Percentiles rank a stretch among this genome's conserved stretches.
Conservation (phyloP, 306 rosid species). For the Corylus avellana region DNA sequence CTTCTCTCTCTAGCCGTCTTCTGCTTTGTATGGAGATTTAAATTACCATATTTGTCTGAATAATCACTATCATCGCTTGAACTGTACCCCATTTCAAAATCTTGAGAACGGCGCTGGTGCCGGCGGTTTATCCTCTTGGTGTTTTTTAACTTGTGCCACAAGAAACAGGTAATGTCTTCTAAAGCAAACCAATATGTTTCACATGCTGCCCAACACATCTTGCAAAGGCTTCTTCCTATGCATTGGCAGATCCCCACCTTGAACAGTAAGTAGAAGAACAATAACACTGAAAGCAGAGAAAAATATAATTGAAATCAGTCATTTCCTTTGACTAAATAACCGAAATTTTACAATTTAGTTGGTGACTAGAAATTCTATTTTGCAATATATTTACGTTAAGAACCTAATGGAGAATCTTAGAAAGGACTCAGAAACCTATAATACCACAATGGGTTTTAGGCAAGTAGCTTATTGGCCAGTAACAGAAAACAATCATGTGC, state of each 20-base stretch:
- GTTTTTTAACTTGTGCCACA: conserved; percentile 48
- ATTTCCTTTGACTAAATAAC: background rate
- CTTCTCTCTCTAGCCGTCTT: conserved; percentile 23
- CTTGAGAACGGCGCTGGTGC: conserved; percentile 26
- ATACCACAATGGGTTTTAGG: background rate
- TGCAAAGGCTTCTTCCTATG: conserved; percentile 50
- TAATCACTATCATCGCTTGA: conserved; percentile 30
- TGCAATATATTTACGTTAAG: background rate
- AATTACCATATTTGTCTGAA: conserved; percentile 1
- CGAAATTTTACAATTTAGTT: background rate
- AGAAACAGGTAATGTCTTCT: conserved; percentile 37
- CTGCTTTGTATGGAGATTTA: conserved; percentile 19
- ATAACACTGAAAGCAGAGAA: conserved; percentile 36
- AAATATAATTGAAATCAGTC: background rate
- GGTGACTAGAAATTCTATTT: background rate
- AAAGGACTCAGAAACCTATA: background rate
- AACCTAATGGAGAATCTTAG: background rate
- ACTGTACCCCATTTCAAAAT: conserved; percentile 42
- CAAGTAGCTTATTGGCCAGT: background rate
- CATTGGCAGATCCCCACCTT: conserved; percentile 56
- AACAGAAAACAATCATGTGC: no score
- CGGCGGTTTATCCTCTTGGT: conserved; percentile 43
- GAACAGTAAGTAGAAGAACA: conserved; percentile 46
- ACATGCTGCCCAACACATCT: conserved; percentile 50
- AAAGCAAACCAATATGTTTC: conserved; percentile 45